A percentile compares a stretch with the other conserved stretches of the same genome.
Evolutionary conservation across 805 yeast species (phyloP).

Genomic region (Saccharomycopsis amapae): DNA sequence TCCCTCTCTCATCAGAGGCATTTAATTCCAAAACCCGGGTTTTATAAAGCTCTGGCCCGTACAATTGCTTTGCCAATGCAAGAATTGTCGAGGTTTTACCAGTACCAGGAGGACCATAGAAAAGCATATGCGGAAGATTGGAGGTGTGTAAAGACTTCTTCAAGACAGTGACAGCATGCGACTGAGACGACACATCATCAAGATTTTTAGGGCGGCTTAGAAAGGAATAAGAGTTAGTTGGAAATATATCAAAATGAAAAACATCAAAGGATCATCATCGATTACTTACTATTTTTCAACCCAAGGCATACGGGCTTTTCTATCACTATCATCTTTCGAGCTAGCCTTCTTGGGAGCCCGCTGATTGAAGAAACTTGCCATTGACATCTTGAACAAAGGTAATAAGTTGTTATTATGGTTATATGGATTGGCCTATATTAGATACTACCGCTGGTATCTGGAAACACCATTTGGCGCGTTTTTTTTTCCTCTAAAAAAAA

Average conservation of each 20-base stretch:
- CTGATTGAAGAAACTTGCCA: conserved; percentile 6
- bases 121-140: conserved; percentile 85
- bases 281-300: conserved; percentile 66
- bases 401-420: no score
- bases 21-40: conserved; percentile 73
- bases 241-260: neutral
- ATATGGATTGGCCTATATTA: no score
- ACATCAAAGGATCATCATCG: conserved; percentile 4
- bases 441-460: no score
- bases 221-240: conserved; percentile 3
- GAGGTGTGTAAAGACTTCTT: conserved; percentile 72
- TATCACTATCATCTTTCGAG: conserved; percentile 7
- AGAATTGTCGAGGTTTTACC: conserved; percentile 86
- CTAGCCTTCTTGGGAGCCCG: conserved; percentile 1
- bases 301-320: conserved; percentile 53
- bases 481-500: no score
- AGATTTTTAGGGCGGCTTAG: conserved; percentile 72
- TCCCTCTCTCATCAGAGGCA: conserved; percentile 90
- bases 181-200: conserved; percentile 88
- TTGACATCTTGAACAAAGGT: conserved; percentile 7
- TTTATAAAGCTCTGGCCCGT: conserved; percentile 64
- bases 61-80: conserved; percentile 73
- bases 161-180: conserved; percentile 76
- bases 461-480: no score
- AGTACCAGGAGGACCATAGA: conserved; percentile 92